These are phyloP conservation scores for Gentiana dahurica DNA, from an alignment of 257 asterid genomes.

Conservation along the genomic window DNA sequence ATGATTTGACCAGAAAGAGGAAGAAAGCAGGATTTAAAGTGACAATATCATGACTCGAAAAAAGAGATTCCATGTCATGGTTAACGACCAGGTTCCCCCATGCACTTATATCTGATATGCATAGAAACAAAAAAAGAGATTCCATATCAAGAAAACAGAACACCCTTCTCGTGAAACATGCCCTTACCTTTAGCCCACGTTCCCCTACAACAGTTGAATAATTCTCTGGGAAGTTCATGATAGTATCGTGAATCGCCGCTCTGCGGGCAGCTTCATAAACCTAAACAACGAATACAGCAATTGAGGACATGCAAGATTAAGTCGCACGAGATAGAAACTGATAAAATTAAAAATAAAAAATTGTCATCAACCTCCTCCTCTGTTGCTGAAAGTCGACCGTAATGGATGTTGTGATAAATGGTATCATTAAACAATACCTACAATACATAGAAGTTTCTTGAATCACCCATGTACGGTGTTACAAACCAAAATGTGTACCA, in stretches of 20 bases:
- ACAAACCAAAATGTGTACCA: neutral
- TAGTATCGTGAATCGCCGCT: conserved; percentile 92
- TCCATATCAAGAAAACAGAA: neutral
- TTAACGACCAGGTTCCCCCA: too few relatives aligned
- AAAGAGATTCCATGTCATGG: too few relatives aligned
- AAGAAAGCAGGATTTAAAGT: too few relatives aligned
- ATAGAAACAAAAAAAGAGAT: too few relatives aligned
- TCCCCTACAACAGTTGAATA: conserved; percentile 91
- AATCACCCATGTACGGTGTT: neutral
- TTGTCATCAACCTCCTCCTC: conserved; percentile 65
- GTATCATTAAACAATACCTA: conserved; percentile 97
- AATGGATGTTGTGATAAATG: conserved; percentile 85
- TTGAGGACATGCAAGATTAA: conserved; percentile 9
- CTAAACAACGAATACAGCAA: conserved; percentile 27
- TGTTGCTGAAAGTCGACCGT: conserved; percentile 85
- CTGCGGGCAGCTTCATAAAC: conserved; percentile 90
- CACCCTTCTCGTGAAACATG: neutral
- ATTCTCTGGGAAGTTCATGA: conserved; percentile 76
- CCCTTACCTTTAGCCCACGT: conserved; percentile 91
- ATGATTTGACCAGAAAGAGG: too few relatives aligned
- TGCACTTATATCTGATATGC: too few relatives aligned
- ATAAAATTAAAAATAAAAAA: neutral
- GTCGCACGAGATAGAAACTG: conserved; percentile 1
- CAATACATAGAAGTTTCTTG: conserved; percentile 14
- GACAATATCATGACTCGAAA: too few relatives aligned